Percentiles rank a stretch among this genome's conserved stretches.
Conservation (phyloP, 768 basidiomycete species). For the Cantharellus anzutake region DNA sequence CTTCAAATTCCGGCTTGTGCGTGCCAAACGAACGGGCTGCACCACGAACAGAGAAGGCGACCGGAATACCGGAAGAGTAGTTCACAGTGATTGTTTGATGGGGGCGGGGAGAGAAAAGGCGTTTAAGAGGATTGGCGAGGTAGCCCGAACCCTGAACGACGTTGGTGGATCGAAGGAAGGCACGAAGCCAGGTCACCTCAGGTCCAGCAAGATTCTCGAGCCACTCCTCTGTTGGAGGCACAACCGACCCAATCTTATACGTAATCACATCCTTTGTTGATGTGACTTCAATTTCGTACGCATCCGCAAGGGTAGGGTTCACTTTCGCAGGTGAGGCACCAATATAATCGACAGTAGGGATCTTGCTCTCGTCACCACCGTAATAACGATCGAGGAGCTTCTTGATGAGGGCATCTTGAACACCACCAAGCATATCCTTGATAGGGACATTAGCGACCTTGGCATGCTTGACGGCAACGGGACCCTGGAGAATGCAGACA, state of each 20-base stretch:
- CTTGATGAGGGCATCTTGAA: constrained; percentile 56
- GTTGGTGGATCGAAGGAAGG: constrained; percentile 59
- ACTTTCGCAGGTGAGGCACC: constrained; percentile 25
- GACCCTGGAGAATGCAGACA: constrained; percentile 93
- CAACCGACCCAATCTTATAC: constrained; percentile 24
- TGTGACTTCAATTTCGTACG: constrained; percentile 28
- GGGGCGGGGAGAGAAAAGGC: constrained; percentile 64
- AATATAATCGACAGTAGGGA: constrained; percentile 78
- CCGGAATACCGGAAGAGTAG: constrained; percentile 24
- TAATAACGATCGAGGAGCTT: constrained; percentile 68
- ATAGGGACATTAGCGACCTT: constrained; percentile 84
- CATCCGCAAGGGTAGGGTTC: constrained; percentile 5
- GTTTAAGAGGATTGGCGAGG: constrained; percentile 74
- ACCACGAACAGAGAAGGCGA: constrained; percentile 51
- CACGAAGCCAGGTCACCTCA: constrained; percentile 71
- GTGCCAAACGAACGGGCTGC: constrained; percentile 60
- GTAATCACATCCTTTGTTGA: constrained; percentile 28
- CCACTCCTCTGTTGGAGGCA: constrained; percentile 54
- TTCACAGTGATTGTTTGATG: constrained; percentile 61
- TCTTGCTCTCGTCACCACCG: constrained; percentile 45
- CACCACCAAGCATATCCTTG: constrained; percentile 76
- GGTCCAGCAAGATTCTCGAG: constrained; percentile 67
- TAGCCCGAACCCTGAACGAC: constrained; percentile 77
- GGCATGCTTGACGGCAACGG: constrained; percentile 81
- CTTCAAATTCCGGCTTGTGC: constrained; percentile 63